Base-by-base conservation (phyloP, 2,329 filamentous ascomycete species). In the Pseudogymnoascus sp. region DNA sequence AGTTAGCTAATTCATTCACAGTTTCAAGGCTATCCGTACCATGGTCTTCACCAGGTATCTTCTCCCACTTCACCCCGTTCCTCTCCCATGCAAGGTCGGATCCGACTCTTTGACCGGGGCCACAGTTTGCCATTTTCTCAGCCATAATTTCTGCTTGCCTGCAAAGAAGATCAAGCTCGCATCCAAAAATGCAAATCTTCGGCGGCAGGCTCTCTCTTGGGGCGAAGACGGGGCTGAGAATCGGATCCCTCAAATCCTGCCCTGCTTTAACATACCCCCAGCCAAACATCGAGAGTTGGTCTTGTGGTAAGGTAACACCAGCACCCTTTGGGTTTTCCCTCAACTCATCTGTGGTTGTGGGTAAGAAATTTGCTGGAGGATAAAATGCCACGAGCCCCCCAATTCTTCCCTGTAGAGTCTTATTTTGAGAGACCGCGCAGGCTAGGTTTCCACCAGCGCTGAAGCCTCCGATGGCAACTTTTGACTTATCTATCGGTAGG, bases 381-480 rank as follows among this genome's bases (percentile, higher is more conserved):
- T 80, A 82, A 38, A 80, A 72, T 1, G 77, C 73, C 8, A 82
- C 70, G 0, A 77, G 72, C 0, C 77, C 80, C 12, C 69, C 65
- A 8, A 78, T 64, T 28, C 64, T 66, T 12, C 64, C 62, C 28
- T 63, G 62, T 14, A 82, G 66, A 38, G 50, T 60, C n/a, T 62
- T n/a, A 10, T 66, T 66, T 67, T 81, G 79, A n/a, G 74, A 69
- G 0, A 75, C 75, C 1, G 75, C 71, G 0, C 83, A 72, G 0
- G 77, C 69, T 0, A 84, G 73, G 68, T 81, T 83, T 1, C 75
- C 82, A 16, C 82, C 82, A 0, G 81, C 81, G 37, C 78, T 80
- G 71, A 79, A 83, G n/a, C 81, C 82, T 1, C 73, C 76, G 1
- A 84, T 67, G 0, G 76, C 76, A 11, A 83, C 73, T 42, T 72